Conservation (phyloP, 805 yeast genomes). For the Yamadazyma nakazawae region DNA sequence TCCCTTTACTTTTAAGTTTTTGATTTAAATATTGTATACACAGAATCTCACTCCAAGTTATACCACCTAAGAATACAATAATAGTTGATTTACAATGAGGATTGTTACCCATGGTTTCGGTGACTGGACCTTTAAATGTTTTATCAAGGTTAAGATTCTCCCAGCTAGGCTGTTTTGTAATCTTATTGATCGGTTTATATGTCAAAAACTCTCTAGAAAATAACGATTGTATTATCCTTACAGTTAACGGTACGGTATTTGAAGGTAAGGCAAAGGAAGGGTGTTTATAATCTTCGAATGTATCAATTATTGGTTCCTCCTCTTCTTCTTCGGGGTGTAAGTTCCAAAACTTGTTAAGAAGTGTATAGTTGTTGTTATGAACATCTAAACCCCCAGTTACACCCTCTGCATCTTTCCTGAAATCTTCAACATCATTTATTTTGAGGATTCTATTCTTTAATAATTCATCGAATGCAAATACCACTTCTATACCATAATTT, state of each 20-base stretch:
- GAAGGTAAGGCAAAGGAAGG: constrained; percentile 75
- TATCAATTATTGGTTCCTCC: constrained; percentile 9
- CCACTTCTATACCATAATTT: constrained; percentile 59
- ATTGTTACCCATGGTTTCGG: constrained; percentile 29
- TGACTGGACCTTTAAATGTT: constrained; percentile 39
- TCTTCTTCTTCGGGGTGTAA: constrained; percentile 43
- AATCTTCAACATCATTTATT: constrained; percentile 20
- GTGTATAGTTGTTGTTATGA: constrained; percentile 32
- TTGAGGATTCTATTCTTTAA: constrained; percentile 47
- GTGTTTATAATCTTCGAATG: constrained; percentile 32
- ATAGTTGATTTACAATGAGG: constrained; percentile 24
- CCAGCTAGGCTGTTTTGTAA: constrained; percentile 43
- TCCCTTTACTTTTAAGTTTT: constrained; percentile 26
- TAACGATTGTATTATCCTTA: constrained; percentile 68
- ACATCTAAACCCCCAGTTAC: constrained; percentile 30
- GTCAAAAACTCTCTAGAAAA: constrained; percentile 52
- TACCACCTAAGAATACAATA: constrained; percentile 73
- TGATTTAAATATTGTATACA: constrained; percentile 62
- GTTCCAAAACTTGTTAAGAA: constrained; percentile 44
- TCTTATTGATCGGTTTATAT: constrained; percentile 37
- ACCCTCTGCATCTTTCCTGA: constrained; percentile 24
- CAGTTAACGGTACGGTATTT: constrained; percentile 66
- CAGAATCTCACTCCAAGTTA: constrained; percentile 80
- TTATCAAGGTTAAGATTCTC: constrained; percentile 38
- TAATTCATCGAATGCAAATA: constrained; percentile 47